A percentile compares a stretch with the other conserved stretches of the same genome.
These are phyloP conservation scores for Pseudocercospora fuligena DNA, from an alignment of 2,329 filamentous ascomycete species.

Conservation along the genomic window DNA sequence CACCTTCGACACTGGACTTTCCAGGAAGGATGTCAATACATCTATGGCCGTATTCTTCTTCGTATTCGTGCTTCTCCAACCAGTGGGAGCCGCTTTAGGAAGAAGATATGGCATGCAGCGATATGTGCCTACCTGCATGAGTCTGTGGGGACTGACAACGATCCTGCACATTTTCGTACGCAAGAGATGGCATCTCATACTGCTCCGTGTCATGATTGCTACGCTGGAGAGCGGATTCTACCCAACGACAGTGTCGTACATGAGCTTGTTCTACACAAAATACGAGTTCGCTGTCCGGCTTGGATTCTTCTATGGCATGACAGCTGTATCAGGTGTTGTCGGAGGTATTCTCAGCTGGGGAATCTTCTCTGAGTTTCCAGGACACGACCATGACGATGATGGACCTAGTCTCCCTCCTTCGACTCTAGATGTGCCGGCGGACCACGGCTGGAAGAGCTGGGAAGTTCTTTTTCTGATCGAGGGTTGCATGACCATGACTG, in stretches of 20 bases:
- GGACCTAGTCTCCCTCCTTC: constrained; percentile 18
- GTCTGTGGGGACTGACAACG: constrained; percentile 57
- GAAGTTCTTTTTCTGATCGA: constrained; percentile 58
- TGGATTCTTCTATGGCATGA: constrained; percentile 62
- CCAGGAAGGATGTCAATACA: constrained; percentile 58
- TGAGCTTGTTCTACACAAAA: constrained; percentile 63
- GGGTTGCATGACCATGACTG: constrained; percentile 51
- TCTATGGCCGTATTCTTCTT: constrained; percentile 63
- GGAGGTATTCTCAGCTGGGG: constrained; percentile 60
- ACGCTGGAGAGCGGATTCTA: constrained; percentile 63
- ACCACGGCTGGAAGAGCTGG: constrained; percentile 51
- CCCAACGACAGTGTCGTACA: constrained; percentile 62
- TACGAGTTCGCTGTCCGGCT: constrained; percentile 62
- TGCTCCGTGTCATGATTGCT: constrained; percentile 53
- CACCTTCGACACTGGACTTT: constrained; percentile 59
- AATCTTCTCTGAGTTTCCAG: constrained; percentile 52
- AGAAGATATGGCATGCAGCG: constrained; percentile 59
- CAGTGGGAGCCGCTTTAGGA: constrained; percentile 62
- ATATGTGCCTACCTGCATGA: constrained; percentile 64
- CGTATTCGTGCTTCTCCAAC: constrained; percentile 64
- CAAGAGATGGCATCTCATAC: constrained; percentile 53
- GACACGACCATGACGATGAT: constrained; percentile 17
- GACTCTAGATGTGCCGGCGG: constrained; percentile 3
- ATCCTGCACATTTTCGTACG: constrained; percentile 54
- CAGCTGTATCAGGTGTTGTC: constrained; percentile 60